Conservation (phyloP, 148 eudicot genomes). For the Vaccinium vitisidaea region DNA sequence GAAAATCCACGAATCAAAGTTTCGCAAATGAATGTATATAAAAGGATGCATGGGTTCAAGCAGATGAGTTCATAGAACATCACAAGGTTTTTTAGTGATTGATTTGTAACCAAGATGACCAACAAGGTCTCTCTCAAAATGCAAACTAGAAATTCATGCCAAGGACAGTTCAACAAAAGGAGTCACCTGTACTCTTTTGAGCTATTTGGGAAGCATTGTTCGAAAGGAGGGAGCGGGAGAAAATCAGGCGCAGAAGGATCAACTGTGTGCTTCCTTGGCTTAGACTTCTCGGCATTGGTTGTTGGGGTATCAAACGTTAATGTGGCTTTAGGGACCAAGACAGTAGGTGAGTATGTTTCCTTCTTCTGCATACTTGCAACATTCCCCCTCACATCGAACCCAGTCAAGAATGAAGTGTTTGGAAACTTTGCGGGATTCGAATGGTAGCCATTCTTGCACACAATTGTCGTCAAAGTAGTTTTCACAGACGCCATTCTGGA, state of each 20-base stretch:
- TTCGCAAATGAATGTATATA: not conserved
- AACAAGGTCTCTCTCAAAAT: not conserved
- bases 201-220: conserved; percentile 92
- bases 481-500: conserved; percentile 76
- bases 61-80: not conserved
- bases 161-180: not conserved
- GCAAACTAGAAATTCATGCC: not conserved
- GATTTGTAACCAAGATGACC: not conserved
- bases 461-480: conserved; percentile 59
- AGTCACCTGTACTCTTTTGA: conserved; percentile 77
- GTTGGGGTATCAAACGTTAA: conserved; percentile 81
- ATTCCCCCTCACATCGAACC: conserved; percentile 45
- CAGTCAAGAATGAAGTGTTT: conserved; percentile 56
- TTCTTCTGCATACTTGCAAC: conserved; percentile 37
- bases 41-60: not conserved
- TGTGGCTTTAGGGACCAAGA: conserved; percentile 55
- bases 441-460: conserved; percentile 54
- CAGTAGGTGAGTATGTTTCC: conserved; percentile 28
- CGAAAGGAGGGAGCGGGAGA: conserved; percentile 91
- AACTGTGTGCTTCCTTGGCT: conserved; percentile 69
- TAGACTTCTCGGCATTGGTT: conserved; percentile 44
- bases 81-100: not conserved
- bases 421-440: conserved; percentile 37
- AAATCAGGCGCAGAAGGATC: conserved; percentile 93
- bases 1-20: conserved; percentile 16